Evolutionary conservation across 805 yeast species (phyloP).

Genomic region (Kodamaea neixiangensis): DNA sequence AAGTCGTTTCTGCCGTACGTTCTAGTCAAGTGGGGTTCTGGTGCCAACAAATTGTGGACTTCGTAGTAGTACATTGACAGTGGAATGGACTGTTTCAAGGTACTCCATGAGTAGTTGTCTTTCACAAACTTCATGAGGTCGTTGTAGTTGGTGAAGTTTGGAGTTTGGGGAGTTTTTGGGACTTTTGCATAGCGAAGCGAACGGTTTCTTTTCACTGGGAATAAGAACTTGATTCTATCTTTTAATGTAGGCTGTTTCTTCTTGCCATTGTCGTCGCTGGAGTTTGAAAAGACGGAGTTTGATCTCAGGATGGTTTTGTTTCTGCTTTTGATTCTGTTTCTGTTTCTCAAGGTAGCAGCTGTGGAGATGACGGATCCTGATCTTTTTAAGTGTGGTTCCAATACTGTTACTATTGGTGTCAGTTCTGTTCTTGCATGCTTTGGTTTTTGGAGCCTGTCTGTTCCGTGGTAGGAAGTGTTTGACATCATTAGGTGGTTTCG

Average conservation of each 20-base stretch:
- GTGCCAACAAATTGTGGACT: conserved; percentile 17
- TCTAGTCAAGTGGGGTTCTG: conserved; percentile 13
- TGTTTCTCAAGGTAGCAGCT: conserved; percentile 31
- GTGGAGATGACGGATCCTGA: conserved; percentile 33
- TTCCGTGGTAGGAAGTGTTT: conserved; percentile 6
- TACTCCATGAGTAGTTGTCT: conserved; percentile 4
- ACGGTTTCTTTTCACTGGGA: conserved; percentile 37
- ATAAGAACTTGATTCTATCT: conserved; percentile 21
- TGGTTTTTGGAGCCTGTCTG: not conserved
- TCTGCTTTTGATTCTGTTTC: conserved; percentile 31
- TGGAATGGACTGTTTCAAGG: conserved; percentile 7
- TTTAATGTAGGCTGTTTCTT: conserved; percentile 8
- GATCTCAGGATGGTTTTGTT: conserved; percentile 27
- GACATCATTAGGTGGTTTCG: conserved; percentile 9
- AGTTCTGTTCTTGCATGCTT: not conserved
- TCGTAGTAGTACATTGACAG: conserved; percentile 18
- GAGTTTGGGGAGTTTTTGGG: conserved; percentile 7
- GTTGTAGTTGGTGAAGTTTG: conserved; percentile 23
- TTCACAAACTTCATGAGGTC: conserved; percentile 17
- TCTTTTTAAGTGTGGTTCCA: conserved; percentile 18
- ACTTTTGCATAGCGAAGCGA: conserved; percentile 32
- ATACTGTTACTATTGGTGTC: conserved; percentile 30
- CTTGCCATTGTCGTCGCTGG: conserved; percentile 1
- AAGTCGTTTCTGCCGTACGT: not conserved
- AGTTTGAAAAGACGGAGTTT: not conserved